Conservation (phyloP, 192 early-diverging fungal species). For the Ambispora gerdemannii region DNA sequence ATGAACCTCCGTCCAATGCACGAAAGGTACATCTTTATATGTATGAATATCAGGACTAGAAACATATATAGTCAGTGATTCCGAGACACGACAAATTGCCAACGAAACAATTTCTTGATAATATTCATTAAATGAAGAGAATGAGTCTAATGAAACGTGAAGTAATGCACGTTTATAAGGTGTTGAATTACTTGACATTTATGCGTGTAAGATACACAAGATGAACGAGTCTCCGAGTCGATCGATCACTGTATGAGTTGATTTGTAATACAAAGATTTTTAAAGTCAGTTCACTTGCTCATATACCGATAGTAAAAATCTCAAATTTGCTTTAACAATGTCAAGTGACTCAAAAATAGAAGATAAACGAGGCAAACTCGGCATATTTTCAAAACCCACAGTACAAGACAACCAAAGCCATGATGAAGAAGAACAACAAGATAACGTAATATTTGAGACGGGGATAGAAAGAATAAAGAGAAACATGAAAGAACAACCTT, state of each 20-base stretch:
- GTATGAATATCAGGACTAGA: slow-evolving; percentile 4
- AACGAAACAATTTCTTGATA: slow-evolving; percentile 9
- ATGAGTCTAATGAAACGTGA: slow-evolving; percentile 3
- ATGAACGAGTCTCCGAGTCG: too few relatives aligned
- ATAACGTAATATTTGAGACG: not conserved
- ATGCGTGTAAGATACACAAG: too few relatives aligned
- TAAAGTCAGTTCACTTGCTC: too few relatives aligned
- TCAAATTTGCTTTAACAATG: too few relatives aligned
- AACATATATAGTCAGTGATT: slow-evolving; percentile 1
- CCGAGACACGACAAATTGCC: not conserved
- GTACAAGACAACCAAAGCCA: too few relatives aligned
- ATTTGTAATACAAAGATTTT: too few relatives aligned
- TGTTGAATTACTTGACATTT: not conserved
- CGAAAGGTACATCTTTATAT: not conserved
- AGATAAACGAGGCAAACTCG: too few relatives aligned
- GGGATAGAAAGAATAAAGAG: not conserved
- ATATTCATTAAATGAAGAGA: slow-evolving; percentile 2
- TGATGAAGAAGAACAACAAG: not conserved
- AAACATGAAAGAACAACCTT: not conserved
- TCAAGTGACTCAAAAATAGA: too few relatives aligned
- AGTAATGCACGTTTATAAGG: slow-evolving; percentile 6
- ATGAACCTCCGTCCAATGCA: slow-evolving; percentile 4
- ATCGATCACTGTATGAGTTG: too few relatives aligned
- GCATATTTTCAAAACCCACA: too few relatives aligned
- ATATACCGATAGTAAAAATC: too few relatives aligned